Evolutionary conservation across 2,329 filamentous ascomycete genomes (phyloP), one percentile per base, ranked within the genome.

Genomic region (Rhynchosporium agropyri): DNA sequence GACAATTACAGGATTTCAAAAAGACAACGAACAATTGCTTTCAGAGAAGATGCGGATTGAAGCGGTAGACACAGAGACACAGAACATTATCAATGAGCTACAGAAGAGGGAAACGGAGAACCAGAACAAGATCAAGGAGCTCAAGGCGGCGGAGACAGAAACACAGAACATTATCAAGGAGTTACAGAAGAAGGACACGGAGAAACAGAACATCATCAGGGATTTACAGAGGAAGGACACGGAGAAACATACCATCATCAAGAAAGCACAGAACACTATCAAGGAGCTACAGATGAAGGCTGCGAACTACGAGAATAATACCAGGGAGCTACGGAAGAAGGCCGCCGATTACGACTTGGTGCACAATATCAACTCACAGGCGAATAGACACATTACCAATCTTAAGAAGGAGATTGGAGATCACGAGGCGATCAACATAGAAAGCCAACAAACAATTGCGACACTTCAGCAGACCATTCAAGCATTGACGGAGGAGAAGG

Each of bases 41-140:
- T 31, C 40, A 7, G 72, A 46, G 54, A 57, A 57, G 42, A 57
- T 12, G 42, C 28, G 36, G 26, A 3, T 31, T 26, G 28, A 56
- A 70, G 4, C 50, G 43, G n/a, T 7, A n/a, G 20, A 46, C 43
- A 10, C n/a, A n/a, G 15, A 53, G 50, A 9, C 50, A 7, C 31
- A 38, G n/a, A 54, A 2, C n/a, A 7, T 36, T 38, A 38, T 40
- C 20, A 28, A 40, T n/a, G 26, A 4, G 7, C 12, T 36, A 13
- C 33, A 54, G 33, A 40, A 54, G 48, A 50, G 13, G 12, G 48
- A 33, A 15, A 31, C 8, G 9, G 48, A 50, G 13, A 31, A 28
- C n/a, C 48, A 28, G 42, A 43, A 33, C 2, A 36, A 5, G 5
- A 36, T 36, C 33, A 36, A 36, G 33, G 33, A 36, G 33, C 33